Conservation (phyloP, 352 stramenopile species). For the Globisporangium radiosum region DNA sequence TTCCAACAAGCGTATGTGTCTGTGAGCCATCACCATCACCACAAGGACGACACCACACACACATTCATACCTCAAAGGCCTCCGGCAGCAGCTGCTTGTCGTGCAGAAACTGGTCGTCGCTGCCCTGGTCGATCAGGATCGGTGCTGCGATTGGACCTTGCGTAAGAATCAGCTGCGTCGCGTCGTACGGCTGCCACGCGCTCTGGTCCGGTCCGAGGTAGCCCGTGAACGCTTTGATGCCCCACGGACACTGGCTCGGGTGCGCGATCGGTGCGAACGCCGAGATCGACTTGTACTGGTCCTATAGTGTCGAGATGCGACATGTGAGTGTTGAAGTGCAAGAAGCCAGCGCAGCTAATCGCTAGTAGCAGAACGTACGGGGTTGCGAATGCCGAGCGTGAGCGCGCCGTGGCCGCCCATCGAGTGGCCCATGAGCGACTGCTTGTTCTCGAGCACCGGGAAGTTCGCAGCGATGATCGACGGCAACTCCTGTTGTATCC, state of each 20-base stretch:
- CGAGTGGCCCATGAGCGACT: constrained; percentile 94
- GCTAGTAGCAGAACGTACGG: constrained; percentile 18
- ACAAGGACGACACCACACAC: too few species aligned
- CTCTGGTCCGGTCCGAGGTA: constrained; percentile 93
- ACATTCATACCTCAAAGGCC: constrained; percentile 53
- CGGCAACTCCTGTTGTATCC: constrained; percentile 83
- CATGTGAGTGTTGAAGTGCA: not conserved
- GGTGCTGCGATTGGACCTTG: constrained; percentile 52
- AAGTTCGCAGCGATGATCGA: constrained; percentile 87
- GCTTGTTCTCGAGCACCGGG: constrained; percentile 67
- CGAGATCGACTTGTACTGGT: constrained; percentile 90
- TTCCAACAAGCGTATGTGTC: not conserved
- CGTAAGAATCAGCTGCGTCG: constrained; percentile 82
- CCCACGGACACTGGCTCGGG: constrained; percentile 95
- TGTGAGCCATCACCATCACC: too few species aligned
- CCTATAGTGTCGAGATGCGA: constrained; percentile 15
- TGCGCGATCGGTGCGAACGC: constrained; percentile 97
- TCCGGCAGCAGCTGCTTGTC: constrained; percentile 91
- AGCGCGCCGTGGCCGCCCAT: constrained; percentile 97
- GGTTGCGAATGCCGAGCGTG: constrained; percentile 90
- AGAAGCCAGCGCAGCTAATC: not conserved
- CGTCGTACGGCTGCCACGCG: constrained; percentile 88
- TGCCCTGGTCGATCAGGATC: constrained; percentile 89
- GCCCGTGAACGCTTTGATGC: constrained; percentile 95
- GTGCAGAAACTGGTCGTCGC: constrained; percentile 83